A percentile compares a stretch with the other conserved stretches of the same genome.
Evolutionary conservation across 2,329 filamentous ascomycete genomes (phyloP).

Genomic region (Canariomyces notabilis): DNA sequence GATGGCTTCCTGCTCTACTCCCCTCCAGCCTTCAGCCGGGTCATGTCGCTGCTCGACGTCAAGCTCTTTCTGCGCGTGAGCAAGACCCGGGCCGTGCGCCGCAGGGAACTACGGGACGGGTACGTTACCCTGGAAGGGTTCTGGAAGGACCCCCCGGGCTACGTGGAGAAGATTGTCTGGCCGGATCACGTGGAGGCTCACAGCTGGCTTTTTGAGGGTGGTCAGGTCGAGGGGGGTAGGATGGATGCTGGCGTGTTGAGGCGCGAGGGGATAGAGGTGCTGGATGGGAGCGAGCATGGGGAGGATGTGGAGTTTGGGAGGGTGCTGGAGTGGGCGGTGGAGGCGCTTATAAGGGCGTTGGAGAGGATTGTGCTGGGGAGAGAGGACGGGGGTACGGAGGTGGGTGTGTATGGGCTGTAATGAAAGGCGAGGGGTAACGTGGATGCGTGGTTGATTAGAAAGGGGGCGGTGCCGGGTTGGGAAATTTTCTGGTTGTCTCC

Average conservation of each 20-base stretch:
- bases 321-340: conserved; percentile 64
- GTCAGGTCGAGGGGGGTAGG: conserved; percentile 55
- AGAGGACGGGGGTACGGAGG: neutral
- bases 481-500: too few species aligned
- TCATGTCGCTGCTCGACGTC: conserved; percentile 62
- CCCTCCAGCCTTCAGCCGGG: conserved; percentile 40
- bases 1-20: conserved; percentile 88
- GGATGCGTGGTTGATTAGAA: too few species aligned
- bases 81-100: conserved; percentile 56
- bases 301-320: conserved; percentile 55
- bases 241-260: conserved; percentile 41
- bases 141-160: conserved; percentile 90
- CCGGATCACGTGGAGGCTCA: conserved; percentile 85
- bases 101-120: conserved; percentile 64
- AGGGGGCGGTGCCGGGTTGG: too few species aligned
- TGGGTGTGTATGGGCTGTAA: neutral
- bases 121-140: conserved; percentile 85
- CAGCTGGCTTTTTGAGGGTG: conserved; percentile 68
- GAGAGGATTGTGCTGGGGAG: conserved; percentile 23
- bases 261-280: conserved; percentile 42
- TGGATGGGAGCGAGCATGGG: conserved; percentile 35
- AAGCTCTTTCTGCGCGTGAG: conserved; percentile 73
- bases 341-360: conserved; percentile 49
- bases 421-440: neutral
- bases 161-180: conserved; percentile 94